Percentiles rank a stretch among this genome's conserved stretches.
Conservation (phyloP, 2,329 filamentous ascomycete species). For the Beauveria brongniartii region DNA sequence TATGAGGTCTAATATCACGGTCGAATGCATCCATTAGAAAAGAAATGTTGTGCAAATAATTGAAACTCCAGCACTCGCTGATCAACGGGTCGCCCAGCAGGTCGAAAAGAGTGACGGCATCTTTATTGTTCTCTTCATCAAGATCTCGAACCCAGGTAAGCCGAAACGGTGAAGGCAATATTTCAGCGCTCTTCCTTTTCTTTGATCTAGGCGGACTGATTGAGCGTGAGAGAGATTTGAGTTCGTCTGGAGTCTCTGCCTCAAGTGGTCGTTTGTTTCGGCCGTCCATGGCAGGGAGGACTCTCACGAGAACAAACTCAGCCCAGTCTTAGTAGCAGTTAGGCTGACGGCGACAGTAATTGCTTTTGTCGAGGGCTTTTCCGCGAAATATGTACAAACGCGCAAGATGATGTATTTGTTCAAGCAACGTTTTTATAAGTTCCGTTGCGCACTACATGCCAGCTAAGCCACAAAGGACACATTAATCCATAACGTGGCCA, state of each 20-base stretch:
- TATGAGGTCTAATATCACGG: constrained; percentile 36
- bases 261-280: neutral
- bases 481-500: no score
- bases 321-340: neutral
- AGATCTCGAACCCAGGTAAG: constrained; percentile 64
- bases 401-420: neutral
- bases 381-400: neutral
- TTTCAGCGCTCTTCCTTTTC: constrained; percentile 16
- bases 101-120: constrained; percentile 56
- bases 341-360: neutral
- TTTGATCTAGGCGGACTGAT: constrained; percentile 39
- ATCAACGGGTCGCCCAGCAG: constrained; percentile 69
- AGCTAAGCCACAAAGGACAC: neutral
- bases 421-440: neutral
- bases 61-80: constrained; percentile 63
- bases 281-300: neutral
- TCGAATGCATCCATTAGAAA: constrained; percentile 50
- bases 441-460: neutral
- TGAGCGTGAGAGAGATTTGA: constrained; percentile 26
- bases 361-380: neutral
- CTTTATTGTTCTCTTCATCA: constrained; percentile 49
- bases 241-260: constrained; percentile 6
- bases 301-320: neutral
- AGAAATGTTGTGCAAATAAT: constrained; percentile 53
- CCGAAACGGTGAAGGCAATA: constrained; percentile 57